Percentiles rank a stretch among this genome's conserved stretches.
Conservation (phyloP, 345 rosid species). For the Lepidium sativum region DNA sequence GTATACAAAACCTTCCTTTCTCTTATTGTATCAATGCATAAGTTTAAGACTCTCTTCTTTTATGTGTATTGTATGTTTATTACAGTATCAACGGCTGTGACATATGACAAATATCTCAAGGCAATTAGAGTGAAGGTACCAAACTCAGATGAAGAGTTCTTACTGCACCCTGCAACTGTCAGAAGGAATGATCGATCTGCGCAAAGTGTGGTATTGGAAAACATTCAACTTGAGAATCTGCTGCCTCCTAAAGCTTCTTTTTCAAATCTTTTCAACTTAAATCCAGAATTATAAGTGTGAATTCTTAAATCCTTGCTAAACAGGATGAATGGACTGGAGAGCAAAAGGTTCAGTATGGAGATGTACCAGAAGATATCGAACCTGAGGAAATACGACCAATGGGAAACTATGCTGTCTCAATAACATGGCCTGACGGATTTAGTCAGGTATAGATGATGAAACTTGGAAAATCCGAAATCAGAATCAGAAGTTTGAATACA, state of each 20-base stretch:
- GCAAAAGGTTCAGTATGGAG: conserved; percentile 66
- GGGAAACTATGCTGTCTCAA: conserved; percentile 96
- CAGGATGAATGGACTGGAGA: conserved; percentile 96
- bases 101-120: conserved; percentile 66
- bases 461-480: conserved; percentile 2
- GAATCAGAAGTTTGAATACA: background rate
- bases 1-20: background rate
- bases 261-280: background rate
- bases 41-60: background rate
- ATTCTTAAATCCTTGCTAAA: background rate
- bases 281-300: background rate
- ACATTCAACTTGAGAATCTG: background rate
- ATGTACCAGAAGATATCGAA: conserved; percentile 76
- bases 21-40: background rate
- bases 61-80: background rate
- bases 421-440: conserved; percentile 97
- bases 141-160: conserved; percentile 79
- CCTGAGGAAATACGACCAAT: conserved; percentile 86
- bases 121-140: conserved; percentile 89
- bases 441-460: conserved; percentile 43
- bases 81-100: conserved; percentile 84
- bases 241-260: background rate
- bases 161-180: conserved; percentile 89
- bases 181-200: conserved; percentile 91
- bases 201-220: conserved; percentile 69